Conservation (phyloP, 2,329 filamentous ascomycete genomes). For the Acephala macrosclerotiorum region DNA sequence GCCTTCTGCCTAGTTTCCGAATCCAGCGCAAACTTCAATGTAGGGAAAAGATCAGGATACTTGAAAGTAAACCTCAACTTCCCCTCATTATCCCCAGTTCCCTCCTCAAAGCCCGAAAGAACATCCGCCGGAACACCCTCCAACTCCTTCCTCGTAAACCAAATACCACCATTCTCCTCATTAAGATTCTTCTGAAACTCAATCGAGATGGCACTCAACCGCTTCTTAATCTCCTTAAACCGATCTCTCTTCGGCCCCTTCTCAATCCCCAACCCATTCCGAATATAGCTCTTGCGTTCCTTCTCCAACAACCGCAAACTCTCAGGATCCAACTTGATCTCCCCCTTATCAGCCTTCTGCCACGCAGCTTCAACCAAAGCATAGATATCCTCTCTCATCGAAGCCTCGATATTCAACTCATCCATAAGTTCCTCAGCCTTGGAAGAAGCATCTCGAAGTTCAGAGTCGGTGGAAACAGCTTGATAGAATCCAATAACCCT, state of each 20-base stretch:
- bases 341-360: slow-evolving; percentile 54
- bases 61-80: slow-evolving; percentile 82
- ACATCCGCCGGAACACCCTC: slow-evolving; percentile 79
- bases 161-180: slow-evolving; percentile 82
- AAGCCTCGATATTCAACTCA: slow-evolving; percentile 79
- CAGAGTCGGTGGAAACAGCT: slow-evolving; percentile 73
- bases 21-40: slow-evolving; percentile 78
- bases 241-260: slow-evolving; percentile 74
- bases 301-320: slow-evolving; percentile 77
- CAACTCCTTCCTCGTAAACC: slow-evolving; percentile 78
- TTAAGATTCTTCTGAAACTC: slow-evolving; percentile 82
- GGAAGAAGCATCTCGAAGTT: slow-evolving; percentile 76
- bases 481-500: slow-evolving; percentile 83
- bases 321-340: slow-evolving; percentile 66
- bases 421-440: slow-evolving; percentile 79
- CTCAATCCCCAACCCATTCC: slow-evolving; percentile 77
- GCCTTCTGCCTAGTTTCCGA: slow-evolving; percentile 72
- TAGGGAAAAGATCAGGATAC: slow-evolving; percentile 81
- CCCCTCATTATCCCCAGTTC: slow-evolving; percentile 74
- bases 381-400: slow-evolving; percentile 85
- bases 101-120: slow-evolving; percentile 71
- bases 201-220: slow-evolving; percentile 72
- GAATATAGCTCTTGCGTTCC: slow-evolving; percentile 78
- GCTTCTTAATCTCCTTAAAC: slow-evolving; percentile 88
- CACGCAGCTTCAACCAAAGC: slow-evolving; percentile 66